These are phyloP conservation scores for Ceratobasidium sp. DNA, from an alignment of 1,284 basidiomycete species.

Conservation along the genomic window DNA sequence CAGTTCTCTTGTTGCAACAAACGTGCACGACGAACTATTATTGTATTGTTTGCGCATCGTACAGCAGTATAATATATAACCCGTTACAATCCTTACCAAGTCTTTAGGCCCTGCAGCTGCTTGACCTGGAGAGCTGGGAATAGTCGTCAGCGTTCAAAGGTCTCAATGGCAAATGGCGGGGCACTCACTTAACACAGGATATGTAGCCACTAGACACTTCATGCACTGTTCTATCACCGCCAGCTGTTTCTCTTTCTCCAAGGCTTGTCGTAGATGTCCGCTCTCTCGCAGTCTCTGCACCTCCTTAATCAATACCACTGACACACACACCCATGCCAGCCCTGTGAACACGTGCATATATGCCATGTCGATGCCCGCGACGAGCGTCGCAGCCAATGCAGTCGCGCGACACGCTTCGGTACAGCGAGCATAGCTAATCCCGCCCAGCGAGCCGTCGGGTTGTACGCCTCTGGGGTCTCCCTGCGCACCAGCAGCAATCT, in stretches of 20 bases:
- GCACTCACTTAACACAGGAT: constrained; percentile 30
- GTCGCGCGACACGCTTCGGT: constrained; percentile 24
- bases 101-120: constrained; percentile 17
- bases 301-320: constrained; percentile 4
- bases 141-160: background rate
- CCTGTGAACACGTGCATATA: constrained; percentile 34
- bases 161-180: background rate
- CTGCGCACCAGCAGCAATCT: constrained; percentile 2
- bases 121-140: constrained; percentile 18
- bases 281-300: background rate
- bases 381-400: background rate
- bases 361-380: constrained; percentile 12
- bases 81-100: background rate
- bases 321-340: constrained; percentile 14
- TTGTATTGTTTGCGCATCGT: no score
- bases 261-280: background rate
- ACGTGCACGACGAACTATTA: no score
- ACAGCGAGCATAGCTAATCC: constrained; percentile 16
- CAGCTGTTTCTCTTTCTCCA: constrained; percentile 16
- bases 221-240: constrained; percentile 23
- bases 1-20: no score
- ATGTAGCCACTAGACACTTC: constrained; percentile 1
- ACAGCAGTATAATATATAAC: background rate
- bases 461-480: constrained; percentile 3
- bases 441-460: constrained; percentile 12